Evolutionary conservation across 495 filamentous ascomycete species (phyloP), one percentile per base, ranked within the genome.

Genomic region (Coniosporium apollinis): DNA sequence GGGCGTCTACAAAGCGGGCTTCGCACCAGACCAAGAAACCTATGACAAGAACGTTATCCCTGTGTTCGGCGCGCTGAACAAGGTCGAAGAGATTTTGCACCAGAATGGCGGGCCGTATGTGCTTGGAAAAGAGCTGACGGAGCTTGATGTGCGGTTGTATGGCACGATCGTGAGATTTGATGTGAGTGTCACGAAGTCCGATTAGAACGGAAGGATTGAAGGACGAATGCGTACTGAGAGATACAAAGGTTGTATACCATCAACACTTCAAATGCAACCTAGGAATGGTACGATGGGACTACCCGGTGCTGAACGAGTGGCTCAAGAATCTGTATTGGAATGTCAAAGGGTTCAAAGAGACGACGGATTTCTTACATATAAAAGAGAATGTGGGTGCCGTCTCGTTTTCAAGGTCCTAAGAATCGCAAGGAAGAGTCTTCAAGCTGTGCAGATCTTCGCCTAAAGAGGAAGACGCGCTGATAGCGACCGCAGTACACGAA

Each of bases 181-280:
- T 39, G 19, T 14, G 14, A 19, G 10, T n/a, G n/a, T n/a, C n/a
- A n/a, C n/a, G n/a, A n/a, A n/a, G n/a, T n/a, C n/a, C n/a, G n/a
- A n/a, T n/a, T n/a, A n/a, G n/a, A n/a, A n/a, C n/a, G n/a, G n/a
- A n/a, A n/a, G n/a, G n/a, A n/a, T n/a, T n/a, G n/a, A n/a, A n/a
- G n/a, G n/a, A n/a, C n/a, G n/a, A n/a, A n/a, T n/a, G n/a, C n/a
- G n/a, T n/a, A n/a, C n/a, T n/a, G n/a, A n/a, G n/a, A n/a, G n/a
- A n/a, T n/a, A n/a, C n/a, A n/a, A 44, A 50, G 28, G 39, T 51
- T 6, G 59, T 67, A 2, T 72, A 71, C 43, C 60, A 65, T 4
- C 64, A 69, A 48, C 65, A 70, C 44, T 72, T 72, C 54, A 70
- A 70, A 48, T 66, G 62, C 41, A 73, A 69, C 37, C 38, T 70